Conservation (phyloP, 352 stramenopile species). For the Pythium phragmiticola region DNA sequence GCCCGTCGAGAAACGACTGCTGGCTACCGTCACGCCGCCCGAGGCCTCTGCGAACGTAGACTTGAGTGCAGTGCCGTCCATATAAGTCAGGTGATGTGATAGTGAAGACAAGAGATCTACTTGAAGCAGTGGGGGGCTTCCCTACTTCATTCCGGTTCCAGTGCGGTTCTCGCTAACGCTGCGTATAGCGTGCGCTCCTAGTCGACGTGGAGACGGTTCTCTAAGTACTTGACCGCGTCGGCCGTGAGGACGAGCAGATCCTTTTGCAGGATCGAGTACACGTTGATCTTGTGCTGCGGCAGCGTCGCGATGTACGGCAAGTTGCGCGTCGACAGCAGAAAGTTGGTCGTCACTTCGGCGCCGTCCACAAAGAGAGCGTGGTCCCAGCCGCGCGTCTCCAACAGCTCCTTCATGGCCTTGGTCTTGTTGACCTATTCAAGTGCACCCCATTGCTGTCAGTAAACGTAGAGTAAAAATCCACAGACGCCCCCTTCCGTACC, state of each 20-base stretch:
- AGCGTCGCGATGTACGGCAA: slow-evolving; percentile 83
- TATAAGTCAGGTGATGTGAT: slow-evolving; percentile 28
- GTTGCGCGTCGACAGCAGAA: slow-evolving; percentile 82
- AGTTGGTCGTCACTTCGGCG: slow-evolving; percentile 71
- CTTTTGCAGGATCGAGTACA: slow-evolving; percentile 90
- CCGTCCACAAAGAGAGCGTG: slow-evolving; percentile 85
- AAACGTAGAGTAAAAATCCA: background rate
- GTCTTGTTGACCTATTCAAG: slow-evolving; percentile 71
- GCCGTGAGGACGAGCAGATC: slow-evolving; percentile 85
- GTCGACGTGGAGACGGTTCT: slow-evolving; percentile 83
- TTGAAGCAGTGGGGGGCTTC: background rate
- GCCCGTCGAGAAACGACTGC: slow-evolving; percentile 63
- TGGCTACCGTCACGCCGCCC: slow-evolving; percentile 50
- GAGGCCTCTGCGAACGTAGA: slow-evolving; percentile 46
- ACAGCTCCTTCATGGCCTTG: slow-evolving; percentile 85
- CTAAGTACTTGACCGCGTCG: slow-evolving; percentile 86
- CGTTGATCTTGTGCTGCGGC: slow-evolving; percentile 87
- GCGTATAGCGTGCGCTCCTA: slow-evolving; percentile 25
- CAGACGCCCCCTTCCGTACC: slow-evolving; percentile 25
- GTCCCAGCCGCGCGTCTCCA: slow-evolving; percentile 78
- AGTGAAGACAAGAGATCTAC: background rate
- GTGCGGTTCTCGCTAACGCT: background rate
- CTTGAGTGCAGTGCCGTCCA: slow-evolving; percentile 46
- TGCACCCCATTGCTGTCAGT: background rate
- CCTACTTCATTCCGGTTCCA: background rate